Evolutionary conservation across 1,139 yeast genomes (phyloP), one percentile per base, ranked within the genome.

Genomic region (Kodamaea suecica): DNA sequence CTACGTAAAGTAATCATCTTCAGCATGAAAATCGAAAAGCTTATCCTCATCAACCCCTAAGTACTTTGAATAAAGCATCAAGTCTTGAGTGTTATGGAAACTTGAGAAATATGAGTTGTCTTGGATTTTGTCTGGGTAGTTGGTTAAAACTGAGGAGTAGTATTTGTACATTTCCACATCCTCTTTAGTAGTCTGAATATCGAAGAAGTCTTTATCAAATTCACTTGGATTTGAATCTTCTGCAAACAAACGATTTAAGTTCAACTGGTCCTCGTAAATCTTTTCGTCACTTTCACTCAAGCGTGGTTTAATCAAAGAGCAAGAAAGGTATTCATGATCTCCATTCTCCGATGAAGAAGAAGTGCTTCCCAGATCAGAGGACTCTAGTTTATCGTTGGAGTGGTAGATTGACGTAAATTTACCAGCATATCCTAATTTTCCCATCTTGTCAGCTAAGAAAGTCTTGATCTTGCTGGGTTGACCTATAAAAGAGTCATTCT

Each of bases 381-480:
- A 29, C 12, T 24, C 27, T 9, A 11, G 23, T n/a, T 27, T 25
- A 7, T 27, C 30, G 8, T 13, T 17, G 12, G 21, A 17, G 12
- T 17, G 6, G 21, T n/a, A 5, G 8, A 17, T 17, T 14, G 32
- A 26, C 25, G 24, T 35, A 7, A 27, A 10, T 31, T 30, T 43
- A 14, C 43, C 43, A 3, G 45, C 31, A 34, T 61, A 61, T 3
- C 65, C 66, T 19, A 63, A 41, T 36, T 53, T 60, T 37, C 57
- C 68, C 36, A 63, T 64, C 27, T 63, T 63, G 23, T 59, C 50
- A 2, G 67, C 56, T 5, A 64, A 41, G 31, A 58, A 57, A 11
- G 48, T 53, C 33, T 50, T 57, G 13, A 63, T 50, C 30, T 53
- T 60, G 20, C 54, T 55, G 3, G 65, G 53, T 29, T 59, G 53